Evolutionary conservation across 2,329 filamentous ascomycete genomes (phyloP).

Genomic region (Sclerotinia subarctica): DNA sequence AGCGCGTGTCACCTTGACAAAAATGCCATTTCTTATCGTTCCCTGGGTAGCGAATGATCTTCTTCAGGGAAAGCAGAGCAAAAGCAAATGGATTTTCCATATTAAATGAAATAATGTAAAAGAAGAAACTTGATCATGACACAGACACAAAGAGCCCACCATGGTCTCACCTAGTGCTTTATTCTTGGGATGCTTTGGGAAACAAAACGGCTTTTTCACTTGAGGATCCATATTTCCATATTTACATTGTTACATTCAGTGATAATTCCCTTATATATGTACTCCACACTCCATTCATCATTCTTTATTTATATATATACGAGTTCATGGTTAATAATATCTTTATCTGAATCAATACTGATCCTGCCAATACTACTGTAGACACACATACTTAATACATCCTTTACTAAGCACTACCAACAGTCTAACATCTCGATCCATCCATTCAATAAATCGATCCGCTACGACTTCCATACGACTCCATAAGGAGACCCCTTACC

Average conservation of each 20-base stretch:
- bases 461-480: background rate
- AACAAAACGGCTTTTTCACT: background rate
- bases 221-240: background rate
- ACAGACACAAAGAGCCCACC: too few relatives aligned
- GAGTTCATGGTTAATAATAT: background rate
- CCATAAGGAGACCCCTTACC: too few relatives aligned
- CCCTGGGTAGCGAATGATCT: background rate
- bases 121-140: background rate
- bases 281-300: too few relatives aligned
- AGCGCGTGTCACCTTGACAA: background rate
- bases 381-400: too few relatives aligned
- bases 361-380: background rate
- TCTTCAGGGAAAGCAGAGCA: background rate
- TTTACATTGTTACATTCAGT: background rate
- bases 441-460: conserved; percentile 3
- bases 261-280: too few relatives aligned
- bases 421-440: background rate
- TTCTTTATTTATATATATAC: background rate
- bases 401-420: background rate
- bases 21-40: background rate
- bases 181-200: background rate
- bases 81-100: background rate
- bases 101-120: background rate
- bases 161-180: too few relatives aligned
- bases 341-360: conserved; percentile 2